Evolutionary conservation across 106 monocot genomes (phyloP).

Genomic region (Chionographis japonica): DNA sequence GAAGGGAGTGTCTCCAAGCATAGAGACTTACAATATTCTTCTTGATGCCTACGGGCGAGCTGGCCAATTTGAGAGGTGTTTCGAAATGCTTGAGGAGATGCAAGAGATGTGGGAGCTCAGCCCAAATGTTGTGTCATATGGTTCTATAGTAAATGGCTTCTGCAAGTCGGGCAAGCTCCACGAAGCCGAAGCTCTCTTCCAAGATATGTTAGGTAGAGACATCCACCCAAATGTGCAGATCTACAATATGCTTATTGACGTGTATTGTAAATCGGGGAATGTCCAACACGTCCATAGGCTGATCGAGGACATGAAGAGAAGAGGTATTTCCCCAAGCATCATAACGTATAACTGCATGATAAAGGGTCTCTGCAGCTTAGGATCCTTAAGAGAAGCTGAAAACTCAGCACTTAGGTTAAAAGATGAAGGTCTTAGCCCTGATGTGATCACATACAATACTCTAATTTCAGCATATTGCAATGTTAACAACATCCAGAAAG

Average conservation of each 20-base stretch:
- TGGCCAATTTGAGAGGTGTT: conserved; percentile 36
- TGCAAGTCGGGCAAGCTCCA: conserved; percentile 41
- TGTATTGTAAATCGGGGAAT: conserved; percentile 18
- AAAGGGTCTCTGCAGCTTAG: conserved; percentile 39
- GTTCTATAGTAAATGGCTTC: conserved; percentile 56
- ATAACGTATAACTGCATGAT: conserved; percentile 63
- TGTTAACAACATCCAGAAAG: conserved; percentile 21
- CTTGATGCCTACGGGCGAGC: conserved; percentile 46
- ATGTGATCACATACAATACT: conserved; percentile 60
- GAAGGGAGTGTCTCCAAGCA: conserved; percentile 33
- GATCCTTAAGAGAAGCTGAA: conserved; percentile 40
- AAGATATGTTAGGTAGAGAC: conserved; percentile 31
- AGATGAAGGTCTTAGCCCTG: conserved; percentile 45
- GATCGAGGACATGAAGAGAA: conserved; percentile 38
- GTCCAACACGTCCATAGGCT: conserved; percentile 15
- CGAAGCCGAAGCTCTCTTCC: conserved; percentile 38
- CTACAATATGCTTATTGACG: conserved; percentile 58
- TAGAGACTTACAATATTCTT: conserved; percentile 58
- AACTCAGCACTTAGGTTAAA: conserved; percentile 17
- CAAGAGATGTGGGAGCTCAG: conserved; percentile 17
- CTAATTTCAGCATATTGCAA: conserved; percentile 55
- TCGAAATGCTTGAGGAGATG: conserved; percentile 31
- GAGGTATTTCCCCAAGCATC: conserved; percentile 30
- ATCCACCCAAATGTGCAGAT: conserved; percentile 30
- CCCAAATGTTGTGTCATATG: conserved; percentile 41